A percentile compares a stretch with the other conserved stretches of the same genome.
These are phyloP conservation scores for Coniella lustricola DNA, from an alignment of 2,329 filamentous ascomycete species.

Conservation along the genomic window DNA sequence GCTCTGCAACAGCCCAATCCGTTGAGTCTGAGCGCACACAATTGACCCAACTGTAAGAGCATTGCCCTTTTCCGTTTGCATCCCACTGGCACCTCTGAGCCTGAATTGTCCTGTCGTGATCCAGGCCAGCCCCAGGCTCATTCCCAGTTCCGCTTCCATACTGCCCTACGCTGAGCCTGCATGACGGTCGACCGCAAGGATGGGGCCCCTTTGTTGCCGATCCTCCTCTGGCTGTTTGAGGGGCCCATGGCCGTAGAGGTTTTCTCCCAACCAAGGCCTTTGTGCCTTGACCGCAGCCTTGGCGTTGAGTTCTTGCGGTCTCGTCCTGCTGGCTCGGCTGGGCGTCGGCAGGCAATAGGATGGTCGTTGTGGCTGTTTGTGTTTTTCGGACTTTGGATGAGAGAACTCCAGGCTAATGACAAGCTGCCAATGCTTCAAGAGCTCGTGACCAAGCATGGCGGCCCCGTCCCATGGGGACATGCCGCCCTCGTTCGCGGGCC, in stretches of 20 bases:
- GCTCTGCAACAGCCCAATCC: neutral
- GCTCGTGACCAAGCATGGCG: conserved; percentile 10
- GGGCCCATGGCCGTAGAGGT: neutral
- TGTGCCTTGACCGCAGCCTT: conserved; percentile 3
- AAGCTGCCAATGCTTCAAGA: neutral
- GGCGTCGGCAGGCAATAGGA: no score
- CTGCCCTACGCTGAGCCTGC: neutral
- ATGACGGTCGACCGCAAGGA: neutral
- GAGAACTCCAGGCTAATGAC: neutral
- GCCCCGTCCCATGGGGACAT: conserved; percentile 7
- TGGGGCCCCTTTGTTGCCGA: neutral
- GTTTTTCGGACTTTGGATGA: no score
- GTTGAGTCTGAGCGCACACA: conserved; percentile 1
- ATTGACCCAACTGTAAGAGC: conserved; percentile 4
- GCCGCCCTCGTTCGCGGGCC: conserved; percentile 22
- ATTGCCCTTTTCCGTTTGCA: neutral
- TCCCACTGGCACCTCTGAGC: neutral
- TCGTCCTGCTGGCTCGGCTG: no score
- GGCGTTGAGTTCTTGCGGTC: no score
- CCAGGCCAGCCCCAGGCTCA: no score
- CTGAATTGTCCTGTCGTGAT: neutral
- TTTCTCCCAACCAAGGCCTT: neutral
- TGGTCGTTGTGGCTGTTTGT: no score
- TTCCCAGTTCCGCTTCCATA: neutral
- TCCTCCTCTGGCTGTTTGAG: neutral